Evolutionary conservation across 257 asterid species (phyloP), one percentile per base, ranked within the genome.

Genomic region (Anisodus tanguticus): DNA sequence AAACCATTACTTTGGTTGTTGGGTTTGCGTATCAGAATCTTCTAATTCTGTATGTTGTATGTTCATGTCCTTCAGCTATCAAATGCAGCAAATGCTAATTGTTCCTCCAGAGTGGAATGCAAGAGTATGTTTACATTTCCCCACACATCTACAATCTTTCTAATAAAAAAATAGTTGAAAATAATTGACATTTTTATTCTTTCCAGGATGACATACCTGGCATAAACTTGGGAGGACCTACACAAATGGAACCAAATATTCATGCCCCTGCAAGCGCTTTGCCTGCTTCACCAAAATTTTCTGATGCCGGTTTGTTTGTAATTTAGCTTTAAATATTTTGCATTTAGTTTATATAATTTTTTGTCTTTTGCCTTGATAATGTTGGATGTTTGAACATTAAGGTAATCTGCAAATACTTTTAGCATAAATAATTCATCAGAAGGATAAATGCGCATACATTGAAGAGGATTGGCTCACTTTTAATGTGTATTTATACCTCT

Each of bases 51-150:
- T 81, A 64, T 80, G 71, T 49, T 71, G 16, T 82, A 62, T n/a
- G 57, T 74, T 80, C 22, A 41, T 31, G 58, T 87, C 63, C 77
- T 85, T 89, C 90, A 91, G 94, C 83, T 13, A 53, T 77, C 82
- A 55, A 53, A 41, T 41, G 45, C 45, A 41, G 45, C 45, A 41
- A 41, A 53, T 77, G 41, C 82, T 31, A 77, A 53, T 64, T 51
- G 49, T 53, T 77, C 72, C 37, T 45, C 54, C 81, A 9, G 83
- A 51, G 81, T 87, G 60, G 84, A 71, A 80, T 35, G 78, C 70
- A 53, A 83, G 53, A 77, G 92, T 90, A 84, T 2, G 91, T 77
- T 49, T 47, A 19, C 68, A 64, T 76, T 81, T 66, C 58, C 11
- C 83, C 49, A 17, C 45, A 41, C 39, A 39, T 43, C 51, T 51